A percentile compares a stretch with the other conserved stretches of the same genome.
Evolutionary conservation across 257 asterid species (phyloP).

Genomic region (Penstemon eatonii): DNA sequence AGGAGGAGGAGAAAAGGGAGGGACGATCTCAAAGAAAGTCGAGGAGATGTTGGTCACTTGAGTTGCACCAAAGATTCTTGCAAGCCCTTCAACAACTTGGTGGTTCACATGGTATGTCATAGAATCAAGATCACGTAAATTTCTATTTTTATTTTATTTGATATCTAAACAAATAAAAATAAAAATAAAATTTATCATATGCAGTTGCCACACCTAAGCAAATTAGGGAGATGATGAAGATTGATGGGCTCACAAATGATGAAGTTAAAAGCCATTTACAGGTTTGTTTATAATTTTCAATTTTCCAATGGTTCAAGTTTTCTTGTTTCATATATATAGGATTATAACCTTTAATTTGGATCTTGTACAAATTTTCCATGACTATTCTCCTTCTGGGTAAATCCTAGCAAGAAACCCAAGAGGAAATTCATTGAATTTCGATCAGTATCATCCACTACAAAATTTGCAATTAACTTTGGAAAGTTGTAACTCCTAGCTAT

Average conservation of each 20-base stretch:
- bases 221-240: slow-evolving; percentile 70
- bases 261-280: slow-evolving; percentile 76
- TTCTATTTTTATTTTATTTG: not conserved
- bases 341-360: slow-evolving; percentile 5
- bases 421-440: slow-evolving; percentile 6
- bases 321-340: not conserved
- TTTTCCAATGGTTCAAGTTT: not conserved
- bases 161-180: no score
- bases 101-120: slow-evolving; percentile 55
- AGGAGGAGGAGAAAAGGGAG: slow-evolving; percentile 50
- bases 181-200: not conserved
- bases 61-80: slow-evolving; percentile 56
- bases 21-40: slow-evolving; percentile 46
- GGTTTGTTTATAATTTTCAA: slow-evolving; percentile 36
- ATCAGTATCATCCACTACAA: not conserved
- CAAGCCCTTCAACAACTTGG: slow-evolving; percentile 69
- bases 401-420: not conserved
- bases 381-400: not conserved
- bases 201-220: slow-evolving; percentile 71
- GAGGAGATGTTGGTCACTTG: slow-evolving; percentile 74
- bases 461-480: no score
- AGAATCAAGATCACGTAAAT: not conserved
- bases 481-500: not conserved
- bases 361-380: slow-evolving; percentile 15
- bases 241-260: slow-evolving; percentile 74